phyloP scores from a whole-genome alignment of 768 basidiomycete species.

The Xerocomus spinulosus region DNA sequence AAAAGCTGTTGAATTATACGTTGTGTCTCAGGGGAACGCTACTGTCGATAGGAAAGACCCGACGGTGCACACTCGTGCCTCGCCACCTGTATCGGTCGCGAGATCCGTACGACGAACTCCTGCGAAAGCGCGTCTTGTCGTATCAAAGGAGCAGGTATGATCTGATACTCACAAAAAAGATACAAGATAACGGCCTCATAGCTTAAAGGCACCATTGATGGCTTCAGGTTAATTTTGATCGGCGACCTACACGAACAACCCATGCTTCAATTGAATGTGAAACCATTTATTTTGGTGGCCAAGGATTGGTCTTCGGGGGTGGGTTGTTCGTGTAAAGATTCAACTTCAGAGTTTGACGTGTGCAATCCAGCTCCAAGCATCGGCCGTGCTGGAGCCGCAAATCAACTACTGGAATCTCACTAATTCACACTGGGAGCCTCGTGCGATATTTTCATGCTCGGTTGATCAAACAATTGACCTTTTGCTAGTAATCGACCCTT shows the following conservation, averaged over 20 bases:
- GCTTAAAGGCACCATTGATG: conserved; percentile 84
- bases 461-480: conserved; percentile 9
- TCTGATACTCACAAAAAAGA: background rate
- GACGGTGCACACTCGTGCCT: conserved; percentile 2
- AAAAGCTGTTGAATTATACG: conserved; percentile 79
- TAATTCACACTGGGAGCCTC: conserved; percentile 97
- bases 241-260: conserved; percentile 95
- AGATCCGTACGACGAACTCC: conserved; percentile 13
- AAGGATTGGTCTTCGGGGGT: conserved; percentile 96
- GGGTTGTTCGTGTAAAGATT: conserved; percentile 12
- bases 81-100: conserved; percentile 3
- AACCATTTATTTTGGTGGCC: conserved; percentile 75
- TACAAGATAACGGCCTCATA: conserved; percentile 28
- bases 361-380: conserved; percentile 66
- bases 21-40: conserved; percentile 33
- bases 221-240: conserved; percentile 89
- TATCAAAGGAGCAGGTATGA: conserved; percentile 79
- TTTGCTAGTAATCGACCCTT: conserved; percentile 83
- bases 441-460: conserved; percentile 39
- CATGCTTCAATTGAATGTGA: conserved; percentile 82
- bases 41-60: conserved; percentile 3
- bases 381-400: conserved; percentile 72
- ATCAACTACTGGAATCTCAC: conserved; percentile 96
- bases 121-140: conserved; percentile 42
- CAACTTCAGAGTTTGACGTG: conserved; percentile 1